Base-by-base conservation (phyloP, 768 basidiomycete species). In the Trametes villosa region DNA sequence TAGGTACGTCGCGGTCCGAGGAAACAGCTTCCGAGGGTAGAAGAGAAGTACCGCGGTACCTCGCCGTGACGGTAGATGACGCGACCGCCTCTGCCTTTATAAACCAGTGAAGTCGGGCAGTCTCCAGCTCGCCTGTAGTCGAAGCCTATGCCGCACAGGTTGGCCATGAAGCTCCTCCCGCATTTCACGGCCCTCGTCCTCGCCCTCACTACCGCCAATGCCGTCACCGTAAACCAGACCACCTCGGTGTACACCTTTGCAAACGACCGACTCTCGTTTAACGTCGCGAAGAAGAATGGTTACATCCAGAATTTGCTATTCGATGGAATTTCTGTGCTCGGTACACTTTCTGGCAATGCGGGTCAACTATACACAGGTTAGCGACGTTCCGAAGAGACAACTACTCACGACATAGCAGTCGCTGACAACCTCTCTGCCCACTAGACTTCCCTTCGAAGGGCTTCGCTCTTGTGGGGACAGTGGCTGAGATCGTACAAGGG, bases 351-450 rank as follows among this genome's bases (percentile, higher is more conserved):
- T 4, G 68, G 67, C 7, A 63, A 62, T 41, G 64, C 70, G 6
- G 70, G 70, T 3, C 66, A 71, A 29, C 34, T 69, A 4, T 71
- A 71, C 36, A 67, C 65, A 52, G 65, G 65, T 61, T n/a, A n/a
- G 31, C 6, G 53, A 11, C 5, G 22, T 31, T 27, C 18, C 27
- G 11, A 17, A 22, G 15, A 24, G 24, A 22, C 36, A 5, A 12
- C 9, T 9, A 12, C 29, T 30, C 22, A 24, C 4, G 13, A 24
- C 13, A 18, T 11, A 17, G 18, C 1, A 22, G 11, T 40, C 8
- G 20, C 9, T 9, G 46, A 9, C 17, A n/a, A 26, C 49, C 5
- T n/a, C 3, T n/a, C 24, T n/a, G 13, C 13, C n/a, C 9, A 9
- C 24, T 57, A 67, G 70, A 71, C 38, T 71, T 69, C 24, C 70